These are phyloP conservation scores for Eutrema yunnanense DNA, from an alignment of 345 rosid species.

Conservation along the genomic window DNA sequence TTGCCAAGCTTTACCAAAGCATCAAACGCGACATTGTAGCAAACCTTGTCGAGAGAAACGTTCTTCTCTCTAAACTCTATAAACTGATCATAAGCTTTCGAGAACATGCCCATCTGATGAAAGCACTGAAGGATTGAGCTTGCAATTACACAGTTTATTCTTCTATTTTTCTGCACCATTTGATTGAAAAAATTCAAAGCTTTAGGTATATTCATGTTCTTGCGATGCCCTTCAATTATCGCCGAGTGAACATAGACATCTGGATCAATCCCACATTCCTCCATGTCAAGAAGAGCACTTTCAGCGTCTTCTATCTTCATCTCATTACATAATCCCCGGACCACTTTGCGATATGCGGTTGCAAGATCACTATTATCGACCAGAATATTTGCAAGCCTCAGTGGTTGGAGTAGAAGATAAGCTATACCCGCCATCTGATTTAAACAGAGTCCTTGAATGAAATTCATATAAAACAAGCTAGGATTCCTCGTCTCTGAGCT, in stretches of 20 bases:
- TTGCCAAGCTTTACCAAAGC: constrained; percentile 62
- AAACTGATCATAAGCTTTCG: constrained; percentile 37
- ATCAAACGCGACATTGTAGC: constrained; percentile 44
- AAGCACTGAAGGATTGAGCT: constrained; percentile 51
- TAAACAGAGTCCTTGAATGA: constrained; percentile 58
- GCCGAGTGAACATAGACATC: constrained; percentile 43
- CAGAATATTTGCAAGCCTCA: constrained; percentile 35
- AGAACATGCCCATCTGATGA: constrained; percentile 36
- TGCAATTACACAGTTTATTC: constrained; percentile 50
- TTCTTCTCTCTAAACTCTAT: constrained; percentile 29
- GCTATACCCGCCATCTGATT: constrained; percentile 39
- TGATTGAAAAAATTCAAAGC: constrained; percentile 42
- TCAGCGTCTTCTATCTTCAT: constrained; percentile 53
- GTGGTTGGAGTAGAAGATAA: constrained; percentile 36
- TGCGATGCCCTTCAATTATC: constrained; percentile 51
- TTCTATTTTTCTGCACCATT: constrained; percentile 40
- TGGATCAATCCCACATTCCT: constrained; percentile 41
- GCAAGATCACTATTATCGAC: constrained; percentile 24
- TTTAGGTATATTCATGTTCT: constrained; percentile 35
- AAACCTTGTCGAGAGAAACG: constrained; percentile 46
- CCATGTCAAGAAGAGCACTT: constrained; percentile 40
- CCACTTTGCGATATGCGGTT: constrained; percentile 40
- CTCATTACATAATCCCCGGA: constrained; percentile 55
- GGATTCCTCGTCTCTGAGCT: constrained; percentile 34
- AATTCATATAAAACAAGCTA: constrained; percentile 37